Percentiles rank a stretch among this genome's conserved stretches.
These are phyloP conservation scores for Botryobasidium botryosum DNA, from an alignment of 768 basidiomycete species.

Conservation along the genomic window DNA sequence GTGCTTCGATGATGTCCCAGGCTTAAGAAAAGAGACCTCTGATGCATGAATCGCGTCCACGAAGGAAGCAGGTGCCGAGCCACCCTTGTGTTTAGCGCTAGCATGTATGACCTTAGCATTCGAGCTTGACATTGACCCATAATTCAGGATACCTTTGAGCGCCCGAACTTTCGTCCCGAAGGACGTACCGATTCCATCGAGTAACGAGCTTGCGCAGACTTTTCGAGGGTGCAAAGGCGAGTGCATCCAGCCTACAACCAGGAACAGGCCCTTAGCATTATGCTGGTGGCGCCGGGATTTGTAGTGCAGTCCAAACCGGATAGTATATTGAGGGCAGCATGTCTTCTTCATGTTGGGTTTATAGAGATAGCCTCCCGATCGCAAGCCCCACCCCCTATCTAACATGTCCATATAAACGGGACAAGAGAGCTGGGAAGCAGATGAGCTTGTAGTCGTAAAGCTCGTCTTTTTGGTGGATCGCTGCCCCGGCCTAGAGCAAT, in stretches of 20 bases:
- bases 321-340: slow-evolving; percentile 92
- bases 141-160: no score
- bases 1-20: no score
- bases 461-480: not conserved
- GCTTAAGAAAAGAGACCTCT: slow-evolving; percentile 27
- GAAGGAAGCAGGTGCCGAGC: slow-evolving; percentile 30
- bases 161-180: no score
- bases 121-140: no score
- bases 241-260: slow-evolving; percentile 41
- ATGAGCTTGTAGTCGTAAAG: slow-evolving; percentile 3
- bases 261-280: slow-evolving; percentile 17
- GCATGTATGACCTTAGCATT: no score
- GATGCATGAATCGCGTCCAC: slow-evolving; percentile 35
- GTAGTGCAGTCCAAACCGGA: no score
- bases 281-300: slow-evolving; percentile 18
- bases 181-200: slow-evolving; percentile 59
- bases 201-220: slow-evolving; percentile 61
- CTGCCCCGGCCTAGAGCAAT: slow-evolving; percentile 4
- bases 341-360: slow-evolving; percentile 66
- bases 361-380: slow-evolving; percentile 73
- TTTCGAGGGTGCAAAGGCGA: slow-evolving; percentile 47
- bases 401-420: slow-evolving; percentile 1
- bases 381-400: slow-evolving; percentile 55
- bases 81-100: no score
- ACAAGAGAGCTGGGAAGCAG: slow-evolving; percentile 8